These are phyloP conservation scores for Ophiostoma tasmaniense DNA, from an alignment of 2,329 filamentous ascomycete genomes.

Conservation along the genomic window DNA sequence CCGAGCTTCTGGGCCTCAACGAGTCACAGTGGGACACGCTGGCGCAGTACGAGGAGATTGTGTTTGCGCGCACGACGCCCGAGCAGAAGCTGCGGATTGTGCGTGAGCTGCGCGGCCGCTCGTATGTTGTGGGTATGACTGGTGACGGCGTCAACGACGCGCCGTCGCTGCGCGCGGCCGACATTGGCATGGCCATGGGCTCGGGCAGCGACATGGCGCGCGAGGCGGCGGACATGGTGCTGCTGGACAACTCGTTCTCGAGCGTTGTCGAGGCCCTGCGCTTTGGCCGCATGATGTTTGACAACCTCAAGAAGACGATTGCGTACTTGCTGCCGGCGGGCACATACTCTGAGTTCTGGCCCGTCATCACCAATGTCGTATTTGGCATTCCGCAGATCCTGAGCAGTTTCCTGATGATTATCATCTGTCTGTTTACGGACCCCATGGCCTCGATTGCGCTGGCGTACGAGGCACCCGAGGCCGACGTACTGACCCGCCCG, in stretches of 20 bases:
- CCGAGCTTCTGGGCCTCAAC: constrained; percentile 57
- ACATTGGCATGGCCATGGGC: constrained; percentile 75
- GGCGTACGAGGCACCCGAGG: constrained; percentile 69
- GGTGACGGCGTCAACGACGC: constrained; percentile 85
- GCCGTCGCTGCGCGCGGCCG: constrained; percentile 68
- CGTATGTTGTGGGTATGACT: constrained; percentile 69
- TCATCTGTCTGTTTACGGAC: constrained; percentile 68
- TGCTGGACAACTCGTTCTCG: constrained; percentile 61
- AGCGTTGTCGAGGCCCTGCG: constrained; percentile 64
- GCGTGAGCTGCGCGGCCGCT: constrained; percentile 58
- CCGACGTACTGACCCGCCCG: constrained; percentile 60
- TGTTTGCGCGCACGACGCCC: constrained; percentile 67
- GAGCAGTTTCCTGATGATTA: constrained; percentile 64
- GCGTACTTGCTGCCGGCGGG: constrained; percentile 67
- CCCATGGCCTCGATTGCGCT: constrained; percentile 64
- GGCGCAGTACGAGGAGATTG: constrained; percentile 57
- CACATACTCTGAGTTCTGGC: constrained; percentile 68
- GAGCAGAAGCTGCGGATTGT: constrained; percentile 76
- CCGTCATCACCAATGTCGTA: constrained; percentile 62
- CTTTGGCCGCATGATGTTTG: constrained; percentile 68
- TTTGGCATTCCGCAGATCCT: constrained; percentile 68
- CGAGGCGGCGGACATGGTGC: constrained; percentile 71
- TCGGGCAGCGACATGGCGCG: constrained; percentile 77
- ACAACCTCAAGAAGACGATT: constrained; percentile 70
- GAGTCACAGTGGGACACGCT: constrained; percentile 62